phyloP scores from a whole-genome alignment of 345 rosid species.

The Clarkia xantiana region DNA sequence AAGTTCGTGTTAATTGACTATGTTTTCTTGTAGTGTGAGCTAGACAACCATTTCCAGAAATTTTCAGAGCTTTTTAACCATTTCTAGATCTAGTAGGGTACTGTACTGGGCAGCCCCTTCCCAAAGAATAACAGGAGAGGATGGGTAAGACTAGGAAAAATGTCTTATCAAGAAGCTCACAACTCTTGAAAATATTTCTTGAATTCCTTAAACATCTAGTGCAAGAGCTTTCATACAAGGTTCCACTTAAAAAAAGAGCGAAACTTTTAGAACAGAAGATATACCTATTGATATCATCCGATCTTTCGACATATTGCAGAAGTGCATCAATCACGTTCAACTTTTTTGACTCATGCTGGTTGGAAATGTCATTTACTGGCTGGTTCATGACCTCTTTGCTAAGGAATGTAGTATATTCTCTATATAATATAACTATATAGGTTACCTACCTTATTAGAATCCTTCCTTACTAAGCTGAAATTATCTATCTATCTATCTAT shows the following conservation, averaged over 20 bases:
- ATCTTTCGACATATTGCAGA: constrained; percentile 36
- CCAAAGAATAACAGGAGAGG: constrained; percentile 29
- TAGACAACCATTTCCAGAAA: constrained; percentile 59
- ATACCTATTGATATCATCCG: constrained; percentile 58
- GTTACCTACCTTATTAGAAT: too few relatives aligned
- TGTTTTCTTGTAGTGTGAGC: too few relatives aligned
- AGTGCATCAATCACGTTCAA: constrained; percentile 35
- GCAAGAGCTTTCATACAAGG: too few relatives aligned
- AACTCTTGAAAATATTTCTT: background rate
- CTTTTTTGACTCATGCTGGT: constrained; percentile 18
- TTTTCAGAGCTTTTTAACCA: constrained; percentile 33
- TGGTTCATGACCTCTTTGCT: constrained; percentile 18
- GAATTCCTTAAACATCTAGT: too few relatives aligned
- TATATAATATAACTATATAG: too few relatives aligned
- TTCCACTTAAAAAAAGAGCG: background rate
- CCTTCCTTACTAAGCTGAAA: too few relatives aligned
- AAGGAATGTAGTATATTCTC: too few relatives aligned
- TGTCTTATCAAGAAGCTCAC: background rate
- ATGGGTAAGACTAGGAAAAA: background rate
- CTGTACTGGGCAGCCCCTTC: constrained; percentile 70
- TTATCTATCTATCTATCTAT: too few relatives aligned
- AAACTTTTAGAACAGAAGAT: constrained; percentile 1
- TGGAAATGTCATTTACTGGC: constrained; percentile 23
- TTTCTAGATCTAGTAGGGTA: constrained; percentile 34
- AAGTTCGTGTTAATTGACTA: too few relatives aligned